Evolutionary conservation across 1,284 basidiomycete genomes (phyloP).

Genomic region (Papiliotrema nemorosa): DNA sequence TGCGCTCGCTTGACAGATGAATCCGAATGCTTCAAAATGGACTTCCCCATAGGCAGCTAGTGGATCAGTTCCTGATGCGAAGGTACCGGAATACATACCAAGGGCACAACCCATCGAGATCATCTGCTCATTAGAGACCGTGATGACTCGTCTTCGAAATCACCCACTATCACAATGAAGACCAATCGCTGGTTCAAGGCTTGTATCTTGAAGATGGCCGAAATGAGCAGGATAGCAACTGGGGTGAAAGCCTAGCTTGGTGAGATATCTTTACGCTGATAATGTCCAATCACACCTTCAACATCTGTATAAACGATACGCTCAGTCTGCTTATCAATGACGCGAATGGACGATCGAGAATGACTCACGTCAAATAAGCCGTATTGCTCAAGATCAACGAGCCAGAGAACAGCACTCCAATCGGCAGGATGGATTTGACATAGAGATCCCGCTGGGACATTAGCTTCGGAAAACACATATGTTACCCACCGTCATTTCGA

Average conservation of each 20-base stretch:
- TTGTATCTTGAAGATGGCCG: conserved; percentile 79
- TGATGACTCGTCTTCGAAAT: no score
- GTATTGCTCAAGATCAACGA: conserved; percentile 91
- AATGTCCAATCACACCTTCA: conserved; percentile 61
- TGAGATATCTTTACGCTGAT: neutral
- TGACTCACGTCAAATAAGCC: conserved; percentile 65
- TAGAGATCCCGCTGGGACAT: conserved; percentile 62
- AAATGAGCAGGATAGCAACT: conserved; percentile 89
- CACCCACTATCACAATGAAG: conserved; percentile 62
- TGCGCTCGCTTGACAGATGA: conserved; percentile 74
- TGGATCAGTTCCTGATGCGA: conserved; percentile 1
- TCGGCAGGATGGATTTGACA: conserved; percentile 82
- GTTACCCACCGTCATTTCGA: conserved; percentile 64
- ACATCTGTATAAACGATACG: conserved; percentile 97
- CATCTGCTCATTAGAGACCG: conserved; percentile 58
- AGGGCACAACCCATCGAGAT: conserved; percentile 87
- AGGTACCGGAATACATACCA: conserved; percentile 54
- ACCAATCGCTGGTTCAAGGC: conserved; percentile 75
- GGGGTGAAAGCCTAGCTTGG: conserved; percentile 93
- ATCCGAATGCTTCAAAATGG: conserved; percentile 78
- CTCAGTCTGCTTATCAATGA: conserved; percentile 59
- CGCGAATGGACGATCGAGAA: neutral
- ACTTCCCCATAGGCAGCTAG: conserved; percentile 69
- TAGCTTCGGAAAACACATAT: neutral
- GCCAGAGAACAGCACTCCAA: conserved; percentile 86